Evolutionary conservation across 208 protist species (phyloP).

Genomic region (Naegleria fowleri): DNA sequence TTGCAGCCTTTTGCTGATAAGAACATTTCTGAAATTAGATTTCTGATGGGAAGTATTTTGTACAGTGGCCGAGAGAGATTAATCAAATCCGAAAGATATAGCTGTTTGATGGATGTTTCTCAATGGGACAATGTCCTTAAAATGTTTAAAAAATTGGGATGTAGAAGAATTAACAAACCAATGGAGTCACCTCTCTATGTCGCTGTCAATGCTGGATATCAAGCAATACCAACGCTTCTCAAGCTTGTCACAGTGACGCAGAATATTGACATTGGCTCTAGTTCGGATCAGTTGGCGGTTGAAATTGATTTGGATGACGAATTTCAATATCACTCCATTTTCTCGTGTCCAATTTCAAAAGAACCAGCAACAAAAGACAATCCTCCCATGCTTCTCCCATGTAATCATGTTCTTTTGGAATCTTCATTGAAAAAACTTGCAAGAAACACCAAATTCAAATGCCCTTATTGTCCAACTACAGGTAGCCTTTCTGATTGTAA

Average conservation of each 20-base stretch:
- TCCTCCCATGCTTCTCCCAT: constrained; percentile 38
- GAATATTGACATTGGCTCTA: background rate
- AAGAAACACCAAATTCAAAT: constrained; percentile 33
- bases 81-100: constrained; percentile 28
- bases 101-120: background rate
- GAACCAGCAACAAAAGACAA: constrained; percentile 33
- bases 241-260: constrained; percentile 16
- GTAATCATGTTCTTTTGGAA: constrained; percentile 35
- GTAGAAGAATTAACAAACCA: constrained; percentile 10
- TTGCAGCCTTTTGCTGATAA: constrained; percentile 13
- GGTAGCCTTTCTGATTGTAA: background rate
- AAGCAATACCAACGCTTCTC: constrained; percentile 38
- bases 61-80: constrained; percentile 22
- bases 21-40: constrained; percentile 34
- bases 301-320: constrained; percentile 36
- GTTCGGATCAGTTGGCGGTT: constrained; percentile 24
- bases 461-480: constrained; percentile 41
- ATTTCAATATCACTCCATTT: constrained; percentile 43
- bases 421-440: constrained; percentile 32
- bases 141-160: background rate
- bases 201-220: constrained; percentile 27
- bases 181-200: constrained; percentile 34
- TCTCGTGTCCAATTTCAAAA: constrained; percentile 41
- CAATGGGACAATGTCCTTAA: background rate
- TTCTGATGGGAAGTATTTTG: constrained; percentile 37